Evolutionary conservation across 179 eudicot genomes (phyloP), one percentile per base, ranked within the genome.

Genomic region (Nepenthes alata): DNA sequence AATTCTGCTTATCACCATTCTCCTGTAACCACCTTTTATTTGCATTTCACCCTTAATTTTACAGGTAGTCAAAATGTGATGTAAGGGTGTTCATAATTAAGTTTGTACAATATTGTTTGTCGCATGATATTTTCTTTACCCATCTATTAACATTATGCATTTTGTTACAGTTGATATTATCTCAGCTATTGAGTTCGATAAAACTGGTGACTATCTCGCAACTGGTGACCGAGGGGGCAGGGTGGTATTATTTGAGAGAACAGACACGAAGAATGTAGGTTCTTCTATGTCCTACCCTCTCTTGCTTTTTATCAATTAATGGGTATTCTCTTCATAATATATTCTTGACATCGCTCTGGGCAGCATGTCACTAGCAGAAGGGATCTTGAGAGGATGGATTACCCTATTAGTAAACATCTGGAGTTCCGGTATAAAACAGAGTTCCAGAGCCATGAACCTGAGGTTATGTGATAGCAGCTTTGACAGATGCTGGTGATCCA

Each of bases 381-480:
- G 75, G 93, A 90, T 67, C 53, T 83, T 62, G 97, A 90, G 83
- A 83, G 74, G 75, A 78, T 71, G 69, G 95, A 90, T 67, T 77
- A 71, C 59, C 38, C 85, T 38, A 70, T 66, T 41, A 75, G 78
- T 53, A 82, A 83, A 73, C 97, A 88, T 76, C 96, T 93, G 39
- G 96, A 85, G 73, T 90, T 90, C 58, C 93, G 96, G 12, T 90
- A 90, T 70, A 90, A 87, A 76, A 90, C 97, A 5, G 97, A 90
- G 78, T 88, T 90, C 61, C 95, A 88, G 78, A 90, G 97, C 75
- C 95, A 90, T 61, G 97, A 90, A 67, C 95, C 95, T 41, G 98
- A 91, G 96, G 95, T 82, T 74, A 56, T 44, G 35, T 53, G 34
- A 11, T 66, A 8, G 25, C 61, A 35, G 45, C 38, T 70, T 56